Percentiles rank a stretch among this genome's conserved stretches.
Conservation (phyloP, 192 early-diverging fungal species). For the Lunasporangiospora selenospora region DNA sequence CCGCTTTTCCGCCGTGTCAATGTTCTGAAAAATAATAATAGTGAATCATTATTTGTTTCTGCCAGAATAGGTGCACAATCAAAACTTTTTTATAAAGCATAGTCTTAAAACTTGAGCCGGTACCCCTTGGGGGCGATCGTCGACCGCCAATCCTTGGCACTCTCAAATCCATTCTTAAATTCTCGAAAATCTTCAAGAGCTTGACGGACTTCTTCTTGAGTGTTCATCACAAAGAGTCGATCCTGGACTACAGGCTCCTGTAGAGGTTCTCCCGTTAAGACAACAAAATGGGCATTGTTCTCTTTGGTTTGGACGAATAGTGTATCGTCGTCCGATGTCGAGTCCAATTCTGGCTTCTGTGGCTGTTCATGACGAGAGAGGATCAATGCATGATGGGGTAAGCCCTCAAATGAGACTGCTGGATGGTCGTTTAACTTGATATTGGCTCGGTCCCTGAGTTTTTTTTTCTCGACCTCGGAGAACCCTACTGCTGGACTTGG, state of each 20-base stretch:
- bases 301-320: constrained; percentile 18
- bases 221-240: constrained; percentile 73
- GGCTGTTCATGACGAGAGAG: constrained; percentile 13
- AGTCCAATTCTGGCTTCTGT: neutral
- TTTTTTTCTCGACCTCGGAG: constrained; percentile 53
- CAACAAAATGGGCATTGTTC: constrained; percentile 22
- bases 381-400: constrained; percentile 38
- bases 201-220: constrained; percentile 54
- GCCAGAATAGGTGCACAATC: too few species aligned
- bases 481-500: constrained; percentile 41
- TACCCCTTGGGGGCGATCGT: constrained; percentile 48
- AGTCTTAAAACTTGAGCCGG: constrained; percentile 33
- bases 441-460: constrained; percentile 45
- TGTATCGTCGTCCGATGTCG: neutral
- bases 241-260: constrained; percentile 69
- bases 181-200: constrained; percentile 65
- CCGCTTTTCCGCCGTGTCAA: too few species aligned
- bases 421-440: constrained; percentile 29
- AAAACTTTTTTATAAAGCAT: too few species aligned
- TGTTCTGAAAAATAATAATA: too few species aligned
- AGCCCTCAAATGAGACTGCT: constrained; percentile 45
- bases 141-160: constrained; percentile 58
- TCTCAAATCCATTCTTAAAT: constrained; percentile 75
- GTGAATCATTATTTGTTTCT: too few species aligned
- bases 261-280: constrained; percentile 24